A percentile compares a stretch with the other conserved stretches of the same genome.
These are phyloP conservation scores for Pezicula rhizophila DNA, from an alignment of 2,329 filamentous ascomycete genomes.

Conservation along the genomic window DNA sequence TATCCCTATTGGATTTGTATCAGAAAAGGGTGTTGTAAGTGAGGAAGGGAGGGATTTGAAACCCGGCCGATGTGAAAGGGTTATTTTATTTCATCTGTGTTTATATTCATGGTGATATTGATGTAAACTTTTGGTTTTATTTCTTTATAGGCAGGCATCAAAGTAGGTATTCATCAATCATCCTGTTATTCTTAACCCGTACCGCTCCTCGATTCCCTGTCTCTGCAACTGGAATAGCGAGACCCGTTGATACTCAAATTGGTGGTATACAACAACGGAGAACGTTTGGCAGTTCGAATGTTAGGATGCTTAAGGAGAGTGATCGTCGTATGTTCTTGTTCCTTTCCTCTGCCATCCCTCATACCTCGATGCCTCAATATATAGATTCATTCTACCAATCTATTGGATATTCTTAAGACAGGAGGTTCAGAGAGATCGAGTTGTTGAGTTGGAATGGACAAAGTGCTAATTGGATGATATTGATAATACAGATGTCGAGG, in stretches of 20 bases:
- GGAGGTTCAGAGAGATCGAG: background rate
- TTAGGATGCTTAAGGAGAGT: slow-evolving; percentile 22
- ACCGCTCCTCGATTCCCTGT: slow-evolving; percentile 7
- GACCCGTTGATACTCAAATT: background rate
- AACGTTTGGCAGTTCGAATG: slow-evolving; percentile 13
- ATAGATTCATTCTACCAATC: too few relatives aligned
- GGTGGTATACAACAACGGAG: slow-evolving; percentile 6
- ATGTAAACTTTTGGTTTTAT: too few relatives aligned
- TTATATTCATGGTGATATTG: background rate
- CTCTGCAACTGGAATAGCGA: slow-evolving; percentile 7
- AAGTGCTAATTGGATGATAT: background rate
- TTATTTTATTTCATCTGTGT: too few relatives aligned
- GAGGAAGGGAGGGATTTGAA: too few relatives aligned
- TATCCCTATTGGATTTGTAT: too few relatives aligned
- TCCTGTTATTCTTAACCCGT: slow-evolving; percentile 23
- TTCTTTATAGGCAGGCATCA: too few relatives aligned
- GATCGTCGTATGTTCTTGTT: slow-evolving; percentile 20
- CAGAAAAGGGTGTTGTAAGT: too few relatives aligned
- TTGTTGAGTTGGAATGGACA: background rate
- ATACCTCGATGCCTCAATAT: background rate
- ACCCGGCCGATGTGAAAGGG: too few relatives aligned
- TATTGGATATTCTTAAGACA: too few relatives aligned
- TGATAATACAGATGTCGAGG: slow-evolving; percentile 12
- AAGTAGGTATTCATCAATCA: background rate
- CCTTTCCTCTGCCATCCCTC: background rate